phyloP scores from a whole-genome alignment of 208 protist species.

The Wallacemonas sp. region DNA sequence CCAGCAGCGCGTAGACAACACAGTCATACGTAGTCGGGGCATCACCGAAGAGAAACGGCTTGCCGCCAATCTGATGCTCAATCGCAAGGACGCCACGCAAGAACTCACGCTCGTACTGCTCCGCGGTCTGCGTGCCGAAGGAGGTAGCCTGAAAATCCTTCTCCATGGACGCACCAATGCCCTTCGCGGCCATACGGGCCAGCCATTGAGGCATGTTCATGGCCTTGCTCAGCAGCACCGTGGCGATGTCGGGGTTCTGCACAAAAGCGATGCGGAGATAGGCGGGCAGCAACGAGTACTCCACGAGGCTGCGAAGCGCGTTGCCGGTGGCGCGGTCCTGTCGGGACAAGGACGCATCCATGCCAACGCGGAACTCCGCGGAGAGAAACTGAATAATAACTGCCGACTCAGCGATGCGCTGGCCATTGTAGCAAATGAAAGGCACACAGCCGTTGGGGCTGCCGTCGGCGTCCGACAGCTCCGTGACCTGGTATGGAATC shows the following conservation, averaged over 20 bases:
- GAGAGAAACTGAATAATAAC: constrained; percentile 22
- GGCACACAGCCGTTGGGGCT: constrained; percentile 28
- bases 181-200: constrained; percentile 7
- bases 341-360: constrained; percentile 13
- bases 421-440: constrained; percentile 22
- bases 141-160: constrained; percentile 3
- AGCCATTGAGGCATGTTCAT: constrained; percentile 8
- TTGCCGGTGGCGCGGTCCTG: constrained; percentile 15
- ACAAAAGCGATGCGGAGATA: constrained; percentile 26
- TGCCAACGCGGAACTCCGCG: constrained; percentile 13
- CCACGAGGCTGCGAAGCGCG: constrained; percentile 13
- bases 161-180: constrained; percentile 5
- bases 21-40: constrained; percentile 20
- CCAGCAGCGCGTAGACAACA: constrained; percentile 22
- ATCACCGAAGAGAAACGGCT: constrained; percentile 25
- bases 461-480: constrained; percentile 7
- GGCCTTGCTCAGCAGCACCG: background rate
- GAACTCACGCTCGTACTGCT: constrained; percentile 31
- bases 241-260: constrained; percentile 8
- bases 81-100: constrained; percentile 24
- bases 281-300: constrained; percentile 17
- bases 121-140: constrained; percentile 13
- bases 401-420: constrained; percentile 18
- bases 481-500: constrained; percentile 22
- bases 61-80: constrained; percentile 23